Conservation (phyloP, 345 rosid genomes). For the Carallia brachiata region DNA sequence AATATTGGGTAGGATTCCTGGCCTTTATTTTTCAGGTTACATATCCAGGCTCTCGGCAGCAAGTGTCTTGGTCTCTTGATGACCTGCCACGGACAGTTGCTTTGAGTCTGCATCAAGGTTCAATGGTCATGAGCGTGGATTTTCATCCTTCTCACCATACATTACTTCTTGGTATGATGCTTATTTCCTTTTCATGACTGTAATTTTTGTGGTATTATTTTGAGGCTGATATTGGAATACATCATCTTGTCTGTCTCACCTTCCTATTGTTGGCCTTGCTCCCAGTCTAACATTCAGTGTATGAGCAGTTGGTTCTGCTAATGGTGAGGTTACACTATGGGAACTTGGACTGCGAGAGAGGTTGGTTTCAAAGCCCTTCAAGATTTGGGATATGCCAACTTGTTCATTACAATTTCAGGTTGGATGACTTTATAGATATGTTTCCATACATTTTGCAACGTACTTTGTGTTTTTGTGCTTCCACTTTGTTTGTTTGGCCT, state of each 20-base stretch:
- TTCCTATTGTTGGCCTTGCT: neutral
- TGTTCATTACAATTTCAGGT: conserved; percentile 71
- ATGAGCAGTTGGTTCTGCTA: conserved; percentile 70
- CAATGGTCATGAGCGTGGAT: conserved; percentile 82
- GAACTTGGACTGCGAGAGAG: conserved; percentile 61
- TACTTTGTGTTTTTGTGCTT: neutral
- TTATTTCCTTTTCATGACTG: conserved; percentile 2
- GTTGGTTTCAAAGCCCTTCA: conserved; percentile 71
- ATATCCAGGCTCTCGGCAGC: conserved; percentile 58
- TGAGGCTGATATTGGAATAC: neutral
- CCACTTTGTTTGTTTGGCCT: neutral
- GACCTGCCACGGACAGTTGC: conserved; percentile 82
- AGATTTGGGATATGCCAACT: conserved; percentile 58
- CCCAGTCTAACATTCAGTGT: conserved; percentile 27
- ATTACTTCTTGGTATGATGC: conserved; percentile 69
- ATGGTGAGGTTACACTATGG: conserved; percentile 85
- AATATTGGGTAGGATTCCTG: conserved; percentile 7
- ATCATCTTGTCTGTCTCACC: neutral
- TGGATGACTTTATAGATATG: neutral
- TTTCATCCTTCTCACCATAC: conserved; percentile 72
- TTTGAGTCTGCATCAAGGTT: conserved; percentile 67
- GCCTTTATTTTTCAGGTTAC: conserved; percentile 54
- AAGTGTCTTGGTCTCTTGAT: conserved; percentile 63
- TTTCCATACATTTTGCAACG: neutral
- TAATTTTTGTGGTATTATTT: neutral